Evolutionary conservation across 2,329 filamentous ascomycete genomes (phyloP).

Genomic region (Leptodontidium sp.): DNA sequence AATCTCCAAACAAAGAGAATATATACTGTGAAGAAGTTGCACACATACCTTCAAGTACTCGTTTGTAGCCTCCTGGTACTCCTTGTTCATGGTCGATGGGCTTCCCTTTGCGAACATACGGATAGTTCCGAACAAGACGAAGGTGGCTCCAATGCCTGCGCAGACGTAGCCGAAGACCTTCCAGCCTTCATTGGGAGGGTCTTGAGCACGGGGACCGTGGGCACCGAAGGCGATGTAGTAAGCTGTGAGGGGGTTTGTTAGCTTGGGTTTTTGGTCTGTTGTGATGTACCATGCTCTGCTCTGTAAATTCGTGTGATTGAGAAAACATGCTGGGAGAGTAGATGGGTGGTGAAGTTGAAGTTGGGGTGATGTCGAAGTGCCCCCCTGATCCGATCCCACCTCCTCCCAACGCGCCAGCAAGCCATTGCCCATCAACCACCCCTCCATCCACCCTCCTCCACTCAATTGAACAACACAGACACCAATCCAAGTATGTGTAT

Average conservation of each 20-base stretch:
- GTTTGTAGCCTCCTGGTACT: conserved; percentile 95
- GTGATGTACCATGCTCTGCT: not conserved
- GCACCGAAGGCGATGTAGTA: conserved; percentile 99
- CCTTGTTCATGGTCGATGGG: conserved; percentile 92
- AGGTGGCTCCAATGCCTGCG: conserved; percentile 71
- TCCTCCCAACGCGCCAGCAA: not conserved
- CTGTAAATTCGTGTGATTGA: not conserved
- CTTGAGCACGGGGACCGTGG: conserved; percentile 86
- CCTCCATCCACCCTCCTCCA: not conserved
- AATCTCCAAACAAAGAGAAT: not conserved
- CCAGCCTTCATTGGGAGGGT: conserved; percentile 84
- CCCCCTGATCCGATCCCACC: not conserved
- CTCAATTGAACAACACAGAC: not conserved
- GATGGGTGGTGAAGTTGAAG: not conserved
- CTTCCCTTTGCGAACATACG: conserved; percentile 75
- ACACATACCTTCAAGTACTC: conserved; percentile 86
- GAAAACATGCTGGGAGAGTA: not conserved
- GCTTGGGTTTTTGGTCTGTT: not conserved
- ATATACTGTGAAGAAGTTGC: not conserved
- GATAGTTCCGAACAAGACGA: conserved; percentile 75
- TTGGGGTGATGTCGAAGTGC: not conserved
- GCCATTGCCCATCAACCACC: not conserved
- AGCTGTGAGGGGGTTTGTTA: conserved; percentile 61
- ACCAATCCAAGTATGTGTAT: not conserved
- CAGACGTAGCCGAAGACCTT: conserved; percentile 79